phyloP scores from a whole-genome alignment of 2,329 filamentous ascomycete species.

The Penicillium sp. region DNA sequence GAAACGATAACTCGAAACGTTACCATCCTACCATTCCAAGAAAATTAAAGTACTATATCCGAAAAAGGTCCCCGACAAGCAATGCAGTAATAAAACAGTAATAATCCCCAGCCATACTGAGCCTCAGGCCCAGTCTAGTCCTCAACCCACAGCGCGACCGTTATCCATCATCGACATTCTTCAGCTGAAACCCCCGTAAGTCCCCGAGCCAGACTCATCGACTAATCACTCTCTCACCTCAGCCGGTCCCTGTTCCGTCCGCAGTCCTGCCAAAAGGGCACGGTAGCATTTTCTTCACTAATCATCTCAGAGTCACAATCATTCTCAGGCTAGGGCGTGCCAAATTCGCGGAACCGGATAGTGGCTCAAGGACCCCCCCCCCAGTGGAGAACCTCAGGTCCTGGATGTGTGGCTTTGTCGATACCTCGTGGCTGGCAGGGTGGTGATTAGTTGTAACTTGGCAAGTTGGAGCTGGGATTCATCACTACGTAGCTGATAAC shows the following conservation, averaged over 20 bases:
- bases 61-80: neutral
- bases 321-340: constrained; percentile 1
- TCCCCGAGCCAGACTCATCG: neutral
- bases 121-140: neutral
- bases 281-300: constrained; percentile 2
- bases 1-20: neutral
- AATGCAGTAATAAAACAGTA: neutral
- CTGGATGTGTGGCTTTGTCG: neutral
- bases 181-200: neutral
- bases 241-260: neutral
- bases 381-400: too few relatives aligned
- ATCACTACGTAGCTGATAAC: neutral
- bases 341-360: neutral
- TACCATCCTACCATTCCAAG: neutral
- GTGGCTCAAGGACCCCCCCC: neutral
- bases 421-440: neutral
- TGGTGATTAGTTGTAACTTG: too few relatives aligned
- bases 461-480: neutral
- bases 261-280: neutral
- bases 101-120: neutral
- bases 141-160: neutral
- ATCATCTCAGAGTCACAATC: neutral
- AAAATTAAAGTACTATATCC: neutral
- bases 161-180: neutral
- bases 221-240: neutral